Conservation (phyloP, 768 basidiomycete species). For the Neoboletus brunneissimus region DNA sequence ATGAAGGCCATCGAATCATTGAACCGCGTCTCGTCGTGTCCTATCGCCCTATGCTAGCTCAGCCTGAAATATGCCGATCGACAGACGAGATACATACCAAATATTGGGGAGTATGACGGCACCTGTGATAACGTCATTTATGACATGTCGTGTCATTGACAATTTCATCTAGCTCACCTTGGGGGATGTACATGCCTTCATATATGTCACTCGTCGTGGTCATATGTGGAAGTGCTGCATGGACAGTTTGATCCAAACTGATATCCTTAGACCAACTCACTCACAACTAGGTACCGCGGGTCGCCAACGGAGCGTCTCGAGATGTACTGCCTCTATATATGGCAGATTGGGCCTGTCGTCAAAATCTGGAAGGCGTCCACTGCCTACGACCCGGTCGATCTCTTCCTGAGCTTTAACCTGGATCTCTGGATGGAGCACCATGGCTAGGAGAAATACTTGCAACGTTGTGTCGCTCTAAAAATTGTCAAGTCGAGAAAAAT, state of each 20-base stretch:
- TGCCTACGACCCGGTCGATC: conserved; percentile 32
- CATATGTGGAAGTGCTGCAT: conserved; percentile 25
- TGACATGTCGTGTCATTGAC: background rate
- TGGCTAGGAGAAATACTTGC: conserved; percentile 32
- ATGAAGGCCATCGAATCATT: conserved; percentile 50
- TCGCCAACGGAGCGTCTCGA: conserved; percentile 34
- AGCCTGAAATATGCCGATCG: background rate
- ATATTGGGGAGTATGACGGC: conserved; percentile 24
- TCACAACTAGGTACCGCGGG: conserved; percentile 29
- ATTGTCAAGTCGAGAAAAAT: background rate
- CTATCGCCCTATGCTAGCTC: conserved; percentile 37
- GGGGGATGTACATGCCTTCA: conserved; percentile 31
- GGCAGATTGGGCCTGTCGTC: conserved; percentile 29
- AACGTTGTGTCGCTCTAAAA: conserved; percentile 17
- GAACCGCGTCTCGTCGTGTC: conserved; percentile 51
- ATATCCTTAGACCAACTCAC: background rate
- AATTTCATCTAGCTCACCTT: conserved; percentile 14
- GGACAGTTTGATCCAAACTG: background rate
- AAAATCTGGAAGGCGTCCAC: conserved; percentile 27
- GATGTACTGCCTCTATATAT: conserved; percentile 30
- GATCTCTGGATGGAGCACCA: conserved; percentile 33
- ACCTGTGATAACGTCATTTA: conserved; percentile 4
- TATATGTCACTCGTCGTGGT: conserved; percentile 25
- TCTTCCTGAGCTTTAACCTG: conserved; percentile 33
- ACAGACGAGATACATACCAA: conserved; percentile 17